Percentiles rank a stretch among this genome's conserved stretches.
Conservation (phyloP, 345 rosid species). For the Brassica carinata region DNA sequence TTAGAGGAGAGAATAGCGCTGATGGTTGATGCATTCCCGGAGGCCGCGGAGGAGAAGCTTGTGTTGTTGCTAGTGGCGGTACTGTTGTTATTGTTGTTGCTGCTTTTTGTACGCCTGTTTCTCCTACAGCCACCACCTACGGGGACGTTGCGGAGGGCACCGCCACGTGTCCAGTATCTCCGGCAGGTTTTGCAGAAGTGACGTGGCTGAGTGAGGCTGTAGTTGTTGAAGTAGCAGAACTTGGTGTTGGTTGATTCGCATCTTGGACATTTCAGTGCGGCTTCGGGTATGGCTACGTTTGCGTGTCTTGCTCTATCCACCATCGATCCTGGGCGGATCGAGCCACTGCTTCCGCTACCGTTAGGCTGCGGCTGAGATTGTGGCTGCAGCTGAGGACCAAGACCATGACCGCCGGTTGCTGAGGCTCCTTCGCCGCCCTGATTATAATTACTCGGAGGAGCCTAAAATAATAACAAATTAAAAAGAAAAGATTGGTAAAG, state of each 20-base stretch:
- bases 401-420: conserved; percentile 43
- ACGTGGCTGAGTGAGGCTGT: conserved; percentile 93
- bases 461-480: conserved; percentile 20
- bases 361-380: conserved; percentile 52
- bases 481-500: conserved; percentile 47
- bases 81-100: conserved; percentile 34
- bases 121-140: conserved; percentile 95
- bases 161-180: conserved; percentile 98
- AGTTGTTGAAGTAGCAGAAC: conserved; percentile 97
- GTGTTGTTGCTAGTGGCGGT: conserved; percentile 36
- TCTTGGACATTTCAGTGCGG: conserved; percentile 83
- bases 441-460: conserved; percentile 44
- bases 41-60: conserved; percentile 17
- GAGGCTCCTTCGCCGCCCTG: conserved; percentile 42
- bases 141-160: conserved; percentile 85
- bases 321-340: conserved; percentile 90
- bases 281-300: conserved; percentile 79
- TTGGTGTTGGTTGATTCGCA: conserved; percentile 94
- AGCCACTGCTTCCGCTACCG: conserved; percentile 54
- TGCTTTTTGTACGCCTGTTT: conserved; percentile 79
- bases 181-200: conserved; percentile 98
- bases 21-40: conserved; percentile 37
- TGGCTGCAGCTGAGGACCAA: conserved; percentile 54
- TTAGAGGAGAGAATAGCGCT: conserved; percentile 37
- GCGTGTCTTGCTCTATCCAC: conserved; percentile 88